phyloP scores from a whole-genome alignment of 73 alveolate species.

The Tetrahymena borealis region DNA sequence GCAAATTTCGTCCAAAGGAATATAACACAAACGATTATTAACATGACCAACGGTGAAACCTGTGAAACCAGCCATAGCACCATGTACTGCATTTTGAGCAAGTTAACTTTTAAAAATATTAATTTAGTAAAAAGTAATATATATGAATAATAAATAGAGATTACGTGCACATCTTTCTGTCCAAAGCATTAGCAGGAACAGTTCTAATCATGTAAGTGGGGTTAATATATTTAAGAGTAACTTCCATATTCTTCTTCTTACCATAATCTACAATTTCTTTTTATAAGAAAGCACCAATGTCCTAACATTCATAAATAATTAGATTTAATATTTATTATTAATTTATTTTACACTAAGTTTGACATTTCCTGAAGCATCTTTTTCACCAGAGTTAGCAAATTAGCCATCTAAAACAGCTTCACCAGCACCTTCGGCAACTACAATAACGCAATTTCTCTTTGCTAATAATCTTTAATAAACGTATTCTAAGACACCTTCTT shows the following conservation, averaged over 20 bases:
- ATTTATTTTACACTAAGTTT: constrained; percentile 59
- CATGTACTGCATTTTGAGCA: constrained; percentile 75
- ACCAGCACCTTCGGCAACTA: constrained; percentile 80
- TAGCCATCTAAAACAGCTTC: constrained; percentile 72
- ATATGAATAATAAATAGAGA: constrained; percentile 44
- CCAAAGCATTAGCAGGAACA: constrained; percentile 95
- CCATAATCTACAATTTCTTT: constrained; percentile 78
- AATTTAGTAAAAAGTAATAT: constrained; percentile 70
- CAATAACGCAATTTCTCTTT: constrained; percentile 69
- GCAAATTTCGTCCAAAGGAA: constrained; percentile 25
- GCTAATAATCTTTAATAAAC: constrained; percentile 58
- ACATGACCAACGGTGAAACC: constrained; percentile 84
- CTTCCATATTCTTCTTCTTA: constrained; percentile 43
- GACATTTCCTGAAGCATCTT: constrained; percentile 80
- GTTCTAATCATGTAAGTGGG: constrained; percentile 98
- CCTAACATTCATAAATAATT: constrained; percentile 65
- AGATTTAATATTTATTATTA: constrained; percentile 54
- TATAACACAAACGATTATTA: constrained; percentile 66
- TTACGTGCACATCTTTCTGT: constrained; percentile 87
- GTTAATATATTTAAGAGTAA: constrained; percentile 86
- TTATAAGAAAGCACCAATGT: constrained; percentile 85
- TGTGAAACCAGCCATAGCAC: constrained; percentile 83
- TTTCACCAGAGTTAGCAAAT: constrained; percentile 48
- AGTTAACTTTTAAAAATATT: constrained; percentile 5
- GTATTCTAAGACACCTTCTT: constrained; percentile 70